Conservation (phyloP, 2,329 filamentous ascomycete species). For the Orbilia quercus region DNA sequence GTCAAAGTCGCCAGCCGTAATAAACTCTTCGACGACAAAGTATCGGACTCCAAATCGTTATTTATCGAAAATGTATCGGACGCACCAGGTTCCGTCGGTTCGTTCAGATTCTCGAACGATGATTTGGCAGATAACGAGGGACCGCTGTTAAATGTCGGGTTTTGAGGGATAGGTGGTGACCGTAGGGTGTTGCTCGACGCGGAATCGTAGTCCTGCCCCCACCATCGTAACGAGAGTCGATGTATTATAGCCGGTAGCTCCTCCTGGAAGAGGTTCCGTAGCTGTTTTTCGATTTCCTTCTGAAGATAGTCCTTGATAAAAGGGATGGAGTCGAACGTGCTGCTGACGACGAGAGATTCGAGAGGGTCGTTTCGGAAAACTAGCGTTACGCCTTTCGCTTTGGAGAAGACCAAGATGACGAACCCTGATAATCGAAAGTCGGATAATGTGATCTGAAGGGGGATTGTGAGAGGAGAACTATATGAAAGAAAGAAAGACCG, state of each 20-base stretch:
- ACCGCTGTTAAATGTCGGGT: conserved; percentile 53
- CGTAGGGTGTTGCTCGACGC: conserved; percentile 57
- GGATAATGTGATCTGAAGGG: conserved; percentile 94
- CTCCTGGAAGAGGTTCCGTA: conserved; percentile 96
- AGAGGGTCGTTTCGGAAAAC: conserved; percentile 98
- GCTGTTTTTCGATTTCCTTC: conserved; percentile 91
- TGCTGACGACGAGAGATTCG: conserved; percentile 97
- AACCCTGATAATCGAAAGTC: conserved; percentile 96
- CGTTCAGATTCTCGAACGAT: conserved; percentile 70
- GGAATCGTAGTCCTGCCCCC: conserved; percentile 81
- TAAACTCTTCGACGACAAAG: conserved; percentile 96
- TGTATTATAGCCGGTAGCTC: conserved; percentile 97
- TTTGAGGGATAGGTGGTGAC: conserved; percentile 32
- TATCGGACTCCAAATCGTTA: conserved; percentile 78
- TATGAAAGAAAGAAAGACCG: conserved; percentile 18
- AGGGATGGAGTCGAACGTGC: conserved; percentile 97
- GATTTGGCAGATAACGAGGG: conserved; percentile 60
- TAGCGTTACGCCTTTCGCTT: conserved; percentile 93
- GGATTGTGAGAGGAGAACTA: conserved; percentile 87
- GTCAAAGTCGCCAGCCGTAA: conserved; percentile 82
- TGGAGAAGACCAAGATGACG: conserved; percentile 96
- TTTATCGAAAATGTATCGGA: conserved; percentile 71
- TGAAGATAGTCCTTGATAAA: conserved; percentile 98
- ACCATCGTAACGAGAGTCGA: conserved; percentile 84
- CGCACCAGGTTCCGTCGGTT: conserved; percentile 65